These are phyloP conservation scores for Neopestalotiopsis clavispora DNA, from an alignment of 2,329 filamentous ascomycete species.

Conservation along the genomic window DNA sequence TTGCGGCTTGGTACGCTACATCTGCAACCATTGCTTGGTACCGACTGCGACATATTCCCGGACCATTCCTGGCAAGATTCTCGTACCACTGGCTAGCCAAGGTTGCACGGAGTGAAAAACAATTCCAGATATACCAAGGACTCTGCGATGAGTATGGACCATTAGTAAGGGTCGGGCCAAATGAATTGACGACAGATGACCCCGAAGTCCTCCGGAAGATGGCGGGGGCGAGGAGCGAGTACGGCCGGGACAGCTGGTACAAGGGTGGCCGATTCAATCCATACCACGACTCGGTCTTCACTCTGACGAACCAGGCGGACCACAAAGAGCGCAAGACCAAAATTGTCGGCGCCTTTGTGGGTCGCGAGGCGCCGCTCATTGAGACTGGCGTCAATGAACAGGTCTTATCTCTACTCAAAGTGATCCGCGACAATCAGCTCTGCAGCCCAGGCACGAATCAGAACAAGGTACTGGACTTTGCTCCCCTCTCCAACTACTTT, in stretches of 20 bases:
- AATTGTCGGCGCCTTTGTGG: conserved; percentile 25
- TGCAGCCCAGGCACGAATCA: conserved; percentile 9
- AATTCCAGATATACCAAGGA: conserved; percentile 19
- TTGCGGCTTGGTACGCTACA: conserved; percentile 19
- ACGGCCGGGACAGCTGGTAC: conserved; percentile 25
- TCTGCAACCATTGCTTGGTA: conserved; percentile 31
- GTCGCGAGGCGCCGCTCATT: conserved; percentile 26
- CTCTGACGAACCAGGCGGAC: conserved; percentile 45
- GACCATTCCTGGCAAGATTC: conserved; percentile 40
- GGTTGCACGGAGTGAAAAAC: conserved; percentile 33
- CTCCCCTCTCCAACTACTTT: conserved; percentile 21
- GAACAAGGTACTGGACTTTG: conserved; percentile 23
- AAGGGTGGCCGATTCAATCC: conserved; percentile 22
- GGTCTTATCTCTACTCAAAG: conserved; percentile 22
- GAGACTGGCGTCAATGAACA: conserved; percentile 26
- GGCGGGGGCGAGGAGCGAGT: conserved; percentile 30
- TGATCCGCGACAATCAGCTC: conserved; percentile 27
- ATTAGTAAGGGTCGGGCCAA: conserved; percentile 45
- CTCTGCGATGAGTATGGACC: conserved; percentile 30
- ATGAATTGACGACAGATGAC: conserved; percentile 44
- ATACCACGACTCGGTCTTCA: conserved; percentile 57
- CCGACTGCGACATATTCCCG: conserved; percentile 44
- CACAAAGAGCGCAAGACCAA: conserved; percentile 41
- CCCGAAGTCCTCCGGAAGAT: conserved; percentile 42
- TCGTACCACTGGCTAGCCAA: conserved; percentile 45